Evolutionary conservation across 768 basidiomycete genomes (phyloP).

Genomic region (Xerocomus brunneocitrinus): DNA sequence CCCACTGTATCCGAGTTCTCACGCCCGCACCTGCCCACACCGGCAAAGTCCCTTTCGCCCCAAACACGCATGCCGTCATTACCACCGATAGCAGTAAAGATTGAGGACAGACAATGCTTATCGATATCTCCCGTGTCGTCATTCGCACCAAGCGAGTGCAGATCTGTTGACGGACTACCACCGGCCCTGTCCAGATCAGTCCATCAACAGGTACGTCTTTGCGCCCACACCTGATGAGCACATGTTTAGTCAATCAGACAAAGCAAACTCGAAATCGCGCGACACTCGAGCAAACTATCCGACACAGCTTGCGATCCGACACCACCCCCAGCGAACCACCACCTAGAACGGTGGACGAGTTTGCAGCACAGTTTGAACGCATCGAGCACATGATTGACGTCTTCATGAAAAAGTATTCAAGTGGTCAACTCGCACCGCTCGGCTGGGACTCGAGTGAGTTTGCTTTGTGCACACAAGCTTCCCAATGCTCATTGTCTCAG

Average conservation of each 20-base stretch:
- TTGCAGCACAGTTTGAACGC: constrained; percentile 12
- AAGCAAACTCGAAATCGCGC: neutral
- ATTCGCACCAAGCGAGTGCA: neutral
- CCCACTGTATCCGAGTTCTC: constrained; percentile 11
- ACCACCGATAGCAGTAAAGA: constrained; percentile 28
- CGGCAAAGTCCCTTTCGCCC: constrained; percentile 25
- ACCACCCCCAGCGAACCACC: neutral
- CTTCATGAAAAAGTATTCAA: constrained; percentile 19
- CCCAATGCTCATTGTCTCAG: constrained; percentile 8
- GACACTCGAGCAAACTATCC: constrained; percentile 10
- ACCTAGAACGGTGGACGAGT: constrained; percentile 23
- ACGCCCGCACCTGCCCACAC: constrained; percentile 27
- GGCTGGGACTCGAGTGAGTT: constrained; percentile 28
- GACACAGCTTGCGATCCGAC: constrained; percentile 5
- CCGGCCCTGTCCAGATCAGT: neutral
- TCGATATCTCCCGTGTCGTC: neutral
- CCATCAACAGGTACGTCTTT: constrained; percentile 6
- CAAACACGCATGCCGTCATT: constrained; percentile 21
- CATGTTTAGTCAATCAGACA: neutral
- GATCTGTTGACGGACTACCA: neutral
- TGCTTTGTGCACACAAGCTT: neutral
- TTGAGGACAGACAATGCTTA: constrained; percentile 16
- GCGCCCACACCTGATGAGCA: neutral
- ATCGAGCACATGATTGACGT: constrained; percentile 18
- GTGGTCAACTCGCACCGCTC: constrained; percentile 18